phyloP scores from a whole-genome alignment of 2,329 filamentous ascomycete species.

The Fusarium pseudoanthophilum region DNA sequence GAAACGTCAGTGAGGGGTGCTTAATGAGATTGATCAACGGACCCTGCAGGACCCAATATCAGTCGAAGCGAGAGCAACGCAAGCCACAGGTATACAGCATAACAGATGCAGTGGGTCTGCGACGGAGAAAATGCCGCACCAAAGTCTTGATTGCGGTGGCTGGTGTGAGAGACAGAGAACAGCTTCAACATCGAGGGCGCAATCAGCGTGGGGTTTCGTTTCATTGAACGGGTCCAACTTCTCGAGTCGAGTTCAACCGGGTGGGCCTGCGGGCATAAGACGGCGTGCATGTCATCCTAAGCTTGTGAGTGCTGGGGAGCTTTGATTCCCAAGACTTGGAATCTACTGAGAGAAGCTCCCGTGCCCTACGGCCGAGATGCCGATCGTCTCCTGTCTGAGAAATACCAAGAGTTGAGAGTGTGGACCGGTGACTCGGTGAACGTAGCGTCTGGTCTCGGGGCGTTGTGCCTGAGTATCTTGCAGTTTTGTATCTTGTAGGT shows the following conservation, averaged over 20 bases:
- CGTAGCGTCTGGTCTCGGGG: conserved; percentile 14
- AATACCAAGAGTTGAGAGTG: conserved; percentile 21
- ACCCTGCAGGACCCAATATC: conserved; percentile 34
- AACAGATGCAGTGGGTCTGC: background rate
- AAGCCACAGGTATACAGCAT: conserved; percentile 17
- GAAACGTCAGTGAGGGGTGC: conserved; percentile 30
- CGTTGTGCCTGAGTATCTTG: background rate
- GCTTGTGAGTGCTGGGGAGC: conserved; percentile 17
- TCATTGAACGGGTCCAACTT: conserved; percentile 3
- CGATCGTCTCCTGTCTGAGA: conserved; percentile 37
- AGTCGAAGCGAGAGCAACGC: conserved; percentile 14
- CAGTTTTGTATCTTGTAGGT: background rate
- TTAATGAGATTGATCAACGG: conserved; percentile 39
- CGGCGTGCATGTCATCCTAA: conserved; percentile 31
- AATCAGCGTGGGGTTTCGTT: conserved; percentile 13
- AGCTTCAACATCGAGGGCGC: conserved; percentile 6
- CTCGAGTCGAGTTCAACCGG: conserved; percentile 9
- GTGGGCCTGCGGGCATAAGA: conserved; percentile 28
- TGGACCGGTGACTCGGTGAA: conserved; percentile 35
- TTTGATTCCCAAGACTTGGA: conserved; percentile 15
- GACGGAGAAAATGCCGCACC: conserved; percentile 36
- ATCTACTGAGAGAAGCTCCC: conserved; percentile 6
- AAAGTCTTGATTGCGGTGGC: conserved; percentile 14
- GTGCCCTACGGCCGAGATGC: conserved; percentile 15
- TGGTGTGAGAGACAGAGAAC: background rate